These are phyloP conservation scores for Hemerocallis citrina DNA, from an alignment of 106 monocot genomes.

Conservation along the genomic window DNA sequence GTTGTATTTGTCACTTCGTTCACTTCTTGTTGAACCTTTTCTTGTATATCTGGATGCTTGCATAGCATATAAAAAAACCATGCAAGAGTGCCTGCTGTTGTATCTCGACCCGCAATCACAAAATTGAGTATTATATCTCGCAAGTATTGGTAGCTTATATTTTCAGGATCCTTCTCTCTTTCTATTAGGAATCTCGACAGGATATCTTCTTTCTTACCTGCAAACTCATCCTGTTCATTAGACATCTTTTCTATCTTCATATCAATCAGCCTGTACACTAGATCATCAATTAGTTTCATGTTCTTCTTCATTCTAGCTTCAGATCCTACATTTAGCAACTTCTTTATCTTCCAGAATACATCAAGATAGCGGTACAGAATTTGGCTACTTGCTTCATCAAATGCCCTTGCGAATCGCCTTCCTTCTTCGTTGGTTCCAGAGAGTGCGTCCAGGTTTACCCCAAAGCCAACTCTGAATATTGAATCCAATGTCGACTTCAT, in stretches of 20 bases:
- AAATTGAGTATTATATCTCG: slow-evolving; percentile 23
- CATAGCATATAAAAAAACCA: slow-evolving; percentile 27
- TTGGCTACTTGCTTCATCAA: slow-evolving; percentile 13
- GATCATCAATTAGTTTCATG: slow-evolving; percentile 13
- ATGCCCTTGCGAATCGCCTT: slow-evolving; percentile 11
- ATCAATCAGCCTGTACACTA: slow-evolving; percentile 7
- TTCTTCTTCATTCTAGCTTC: slow-evolving; percentile 18
- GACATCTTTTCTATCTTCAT: not conserved
- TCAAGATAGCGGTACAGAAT: slow-evolving; percentile 6
- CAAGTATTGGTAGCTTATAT: slow-evolving; percentile 11
- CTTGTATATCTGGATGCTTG: slow-evolving; percentile 10
- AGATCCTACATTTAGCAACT: slow-evolving; percentile 5
- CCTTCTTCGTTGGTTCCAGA: slow-evolving; percentile 13
- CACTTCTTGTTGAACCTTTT: slow-evolving; percentile 9
- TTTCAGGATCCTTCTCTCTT: slow-evolving; percentile 13
- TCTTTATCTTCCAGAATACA: slow-evolving; percentile 18
- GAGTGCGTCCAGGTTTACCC: slow-evolving; percentile 13
- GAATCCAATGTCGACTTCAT: slow-evolving; percentile 32
- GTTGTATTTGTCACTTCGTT: not conserved
- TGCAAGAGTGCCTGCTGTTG: slow-evolving; percentile 13
- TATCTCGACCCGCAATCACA: slow-evolving; percentile 22
- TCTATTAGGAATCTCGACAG: slow-evolving; percentile 18
- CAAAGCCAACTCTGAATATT: slow-evolving; percentile 30
- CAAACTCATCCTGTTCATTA: slow-evolving; percentile 9
- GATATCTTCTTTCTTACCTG: slow-evolving; percentile 20